Evolutionary conservation across 164 flowering plant genomes (phyloP), one percentile per base, ranked within the genome.

Genomic region (Vitis labrusca): DNA sequence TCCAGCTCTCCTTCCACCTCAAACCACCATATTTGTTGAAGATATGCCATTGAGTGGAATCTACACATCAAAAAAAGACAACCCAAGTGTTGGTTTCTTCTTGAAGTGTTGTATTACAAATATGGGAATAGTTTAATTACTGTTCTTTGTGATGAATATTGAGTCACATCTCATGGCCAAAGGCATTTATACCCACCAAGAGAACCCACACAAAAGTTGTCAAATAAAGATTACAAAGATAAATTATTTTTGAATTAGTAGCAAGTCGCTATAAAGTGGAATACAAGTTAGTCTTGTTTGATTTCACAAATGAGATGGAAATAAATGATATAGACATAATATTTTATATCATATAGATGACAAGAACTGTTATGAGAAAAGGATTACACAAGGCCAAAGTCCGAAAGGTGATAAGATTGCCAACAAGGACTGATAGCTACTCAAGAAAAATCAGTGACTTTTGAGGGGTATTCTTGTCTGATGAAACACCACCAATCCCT

Each of bases 21-120:
- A 64, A 91, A 76, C 98, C 98, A 92, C 98, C 98, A 92, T 37
- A 83, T 84, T 77, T 92, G 96, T 69, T 86, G 88, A 52, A 93
- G 81, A 72, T 81, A 89, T 3, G 94, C 97, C 16, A 93, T 78
- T 16, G 78, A 79, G 8, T 69, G 68, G 74, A 89, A 93, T 62
- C 97, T 92, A 68, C 73, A 72, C 55, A 23, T 48, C 54, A 37
- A 1, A 47, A 16, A 37, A 16, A 17, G 15, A 57, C 50, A 66
- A 11, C 19, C 37, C 27, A 66, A 13, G 23, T 10, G 37, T 29
- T 32, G 55, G 5, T 4, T 52, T 14, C 55, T 5, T 13, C 7
- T 52, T 14, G 0, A 11, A 12, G 1, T 52, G 2, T 12, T 12
- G n/a, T n/a, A 52, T 12, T 14, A 3, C 3, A 5, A 5, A 12